Evolutionary conservation across 108 stramenopile species (phyloP), one percentile per base, ranked within the genome.

Genomic region (Schizochytrium sp.): DNA sequence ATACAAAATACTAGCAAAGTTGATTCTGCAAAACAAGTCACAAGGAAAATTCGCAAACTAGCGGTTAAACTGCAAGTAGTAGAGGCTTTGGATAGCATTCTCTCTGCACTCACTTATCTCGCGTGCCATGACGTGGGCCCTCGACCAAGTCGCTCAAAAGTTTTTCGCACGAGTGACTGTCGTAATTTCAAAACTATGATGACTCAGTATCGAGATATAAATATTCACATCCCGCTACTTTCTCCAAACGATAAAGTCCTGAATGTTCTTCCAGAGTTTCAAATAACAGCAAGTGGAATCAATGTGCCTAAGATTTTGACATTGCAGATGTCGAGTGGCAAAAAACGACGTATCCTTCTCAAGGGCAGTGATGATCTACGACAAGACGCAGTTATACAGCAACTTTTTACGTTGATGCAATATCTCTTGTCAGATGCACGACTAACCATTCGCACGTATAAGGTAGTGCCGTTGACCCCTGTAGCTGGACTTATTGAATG

Each of bases 321-420:
- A 28, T 28, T 61, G n/a, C 3, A 10, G 10, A 72, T 47, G 58
- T 1, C 72, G 47, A 46, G 10, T 12, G 90, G 88, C 10, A 88
- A 4, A 17, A 61, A 61, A 61, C 56, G 50, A 7, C 55, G 69
- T 45, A 55, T 41, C 10, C 4, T 90, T 0, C 44, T 88, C 45
- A 89, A 89, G 59, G 88, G 88, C 3, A 92, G 92, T 55, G 98
- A 99, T 88, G 98, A 99, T 88, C 93, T 98, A 4, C 94, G 98
- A 12, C 97, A 98, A 90, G 99, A 99, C 93, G 98, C 98, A 0
- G 95, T 99, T 10, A 98, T 99, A 97, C 90, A 95, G 87, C 98
- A 98, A 94, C 96, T 98, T 46, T 99, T 99, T 88, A 94, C 90
- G 49, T 94, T 95, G 44, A 94, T 98, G 45, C 98, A 99, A 87